Percentiles rank a stretch among this genome's conserved stretches.
phyloP scores from a whole-genome alignment of 1,284 basidiomycete species.

The Puccinia polysora region DNA sequence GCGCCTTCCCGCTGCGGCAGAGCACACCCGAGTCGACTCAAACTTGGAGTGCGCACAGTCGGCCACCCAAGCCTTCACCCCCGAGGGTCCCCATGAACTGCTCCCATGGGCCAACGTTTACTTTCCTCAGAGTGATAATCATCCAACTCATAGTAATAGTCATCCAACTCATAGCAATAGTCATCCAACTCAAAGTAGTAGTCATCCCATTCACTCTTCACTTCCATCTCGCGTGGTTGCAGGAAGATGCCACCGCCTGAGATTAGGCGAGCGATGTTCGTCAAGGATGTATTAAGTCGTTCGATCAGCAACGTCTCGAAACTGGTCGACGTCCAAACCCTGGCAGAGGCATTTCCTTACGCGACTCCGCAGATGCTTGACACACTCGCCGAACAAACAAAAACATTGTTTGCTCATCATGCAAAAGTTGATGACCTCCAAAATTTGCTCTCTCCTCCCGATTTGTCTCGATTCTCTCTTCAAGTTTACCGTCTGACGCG shows the following conservation, averaged over 20 bases:
- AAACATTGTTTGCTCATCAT: constrained; percentile 26
- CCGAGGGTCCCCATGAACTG: no score
- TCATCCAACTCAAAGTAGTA: no score
- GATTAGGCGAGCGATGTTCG: not conserved
- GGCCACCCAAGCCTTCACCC: no score
- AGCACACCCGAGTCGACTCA: no score
- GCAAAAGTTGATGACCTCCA: not conserved
- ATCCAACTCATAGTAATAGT: no score
- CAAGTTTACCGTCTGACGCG: not conserved
- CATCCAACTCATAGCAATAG: no score
- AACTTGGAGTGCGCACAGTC: no score
- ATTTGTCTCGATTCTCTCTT: not conserved
- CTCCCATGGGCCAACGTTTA: no score
- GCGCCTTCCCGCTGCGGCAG: no score
- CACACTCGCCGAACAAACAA: constrained; percentile 28
- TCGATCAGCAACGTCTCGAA: constrained; percentile 19
- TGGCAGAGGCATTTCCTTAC: constrained; percentile 32
- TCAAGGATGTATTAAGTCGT: constrained; percentile 14
- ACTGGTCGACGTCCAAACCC: constrained; percentile 8
- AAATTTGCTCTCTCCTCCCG: not conserved
- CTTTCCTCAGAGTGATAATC: no score
- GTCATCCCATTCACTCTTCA: no score
- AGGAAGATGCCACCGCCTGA: constrained; percentile 14
- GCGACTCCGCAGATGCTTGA: constrained; percentile 26
- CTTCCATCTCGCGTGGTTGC: no score